These are phyloP conservation scores for Pachyrhizus erosus DNA, from an alignment of 306 rosid genomes.

Conservation along the genomic window DNA sequence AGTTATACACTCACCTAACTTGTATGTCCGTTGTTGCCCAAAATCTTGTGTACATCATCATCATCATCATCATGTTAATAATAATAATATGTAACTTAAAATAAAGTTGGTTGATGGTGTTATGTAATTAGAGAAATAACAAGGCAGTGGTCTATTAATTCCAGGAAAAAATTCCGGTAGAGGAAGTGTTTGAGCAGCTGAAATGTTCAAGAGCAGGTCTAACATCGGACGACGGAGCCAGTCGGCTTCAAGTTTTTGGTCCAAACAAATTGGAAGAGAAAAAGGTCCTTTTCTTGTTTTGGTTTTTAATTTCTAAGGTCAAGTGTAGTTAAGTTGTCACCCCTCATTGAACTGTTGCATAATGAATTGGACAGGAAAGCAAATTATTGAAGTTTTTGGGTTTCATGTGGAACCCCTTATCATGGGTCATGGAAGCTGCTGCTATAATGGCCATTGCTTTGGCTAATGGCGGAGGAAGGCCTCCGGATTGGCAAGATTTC, in stretches of 20 bases:
- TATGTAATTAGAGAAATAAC: slow-evolving; percentile 14
- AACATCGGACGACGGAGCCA: slow-evolving; percentile 81
- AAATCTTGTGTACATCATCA: too few relatives aligned
- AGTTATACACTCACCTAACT: too few relatives aligned
- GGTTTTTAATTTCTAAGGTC: too few relatives aligned
- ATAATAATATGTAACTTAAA: not conserved
- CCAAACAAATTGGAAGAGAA: slow-evolving; percentile 99
- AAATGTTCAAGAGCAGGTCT: slow-evolving; percentile 87
- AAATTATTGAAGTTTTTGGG: slow-evolving; percentile 89
- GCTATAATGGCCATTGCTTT: slow-evolving; percentile 95
- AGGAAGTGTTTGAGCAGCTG: slow-evolving; percentile 92
- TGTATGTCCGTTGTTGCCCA: too few relatives aligned
- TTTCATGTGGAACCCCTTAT: slow-evolving; percentile 98
- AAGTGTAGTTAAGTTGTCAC: not conserved
- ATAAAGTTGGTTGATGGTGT: not conserved
- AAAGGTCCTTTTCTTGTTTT: slow-evolving; percentile 52
- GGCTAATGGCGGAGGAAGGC: slow-evolving; percentile 86
- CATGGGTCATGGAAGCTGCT: slow-evolving; percentile 99
- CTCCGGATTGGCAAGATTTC: slow-evolving; percentile 99
- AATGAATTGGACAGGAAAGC: slow-evolving; percentile 75
- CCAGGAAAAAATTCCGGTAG: slow-evolving; percentile 89
- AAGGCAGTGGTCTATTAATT: not conserved
- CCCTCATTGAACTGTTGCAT: not conserved
- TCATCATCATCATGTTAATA: not conserved
- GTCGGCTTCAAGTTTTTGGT: slow-evolving; percentile 89